Conservation (phyloP, 495 filamentous ascomycete genomes). For the Parmelia sp. region DNA sequence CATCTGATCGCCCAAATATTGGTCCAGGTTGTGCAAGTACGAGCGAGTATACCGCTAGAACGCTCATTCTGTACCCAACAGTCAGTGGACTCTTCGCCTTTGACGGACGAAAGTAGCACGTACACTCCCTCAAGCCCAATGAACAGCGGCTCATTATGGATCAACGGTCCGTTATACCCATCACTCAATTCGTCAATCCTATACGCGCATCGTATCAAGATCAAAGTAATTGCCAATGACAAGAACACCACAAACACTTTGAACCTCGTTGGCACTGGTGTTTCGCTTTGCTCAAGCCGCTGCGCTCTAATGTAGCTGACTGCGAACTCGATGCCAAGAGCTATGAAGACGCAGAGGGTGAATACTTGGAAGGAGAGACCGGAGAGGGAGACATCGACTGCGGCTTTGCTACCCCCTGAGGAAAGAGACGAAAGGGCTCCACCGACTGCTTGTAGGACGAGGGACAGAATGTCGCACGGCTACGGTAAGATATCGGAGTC, state of each 20-base stretch:
- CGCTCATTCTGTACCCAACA: slow-evolving; percentile 20
- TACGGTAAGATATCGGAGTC: background rate
- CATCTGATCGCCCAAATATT: slow-evolving; percentile 7
- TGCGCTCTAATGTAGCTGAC: slow-evolving; percentile 29
- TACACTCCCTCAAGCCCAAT: slow-evolving; percentile 46
- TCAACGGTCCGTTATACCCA: slow-evolving; percentile 38
- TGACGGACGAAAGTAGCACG: slow-evolving; percentile 17
- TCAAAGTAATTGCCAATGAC: slow-evolving; percentile 37
- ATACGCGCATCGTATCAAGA: slow-evolving; percentile 44
- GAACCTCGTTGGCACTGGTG: slow-evolving; percentile 24
- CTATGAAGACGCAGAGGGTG: slow-evolving; percentile 44
- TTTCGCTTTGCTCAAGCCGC: slow-evolving; percentile 20
- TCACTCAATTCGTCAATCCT: slow-evolving; percentile 45
- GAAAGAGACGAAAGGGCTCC: slow-evolving; percentile 39
- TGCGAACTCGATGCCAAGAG: slow-evolving; percentile 39
- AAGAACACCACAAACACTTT: slow-evolving; percentile 44
- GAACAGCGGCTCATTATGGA: slow-evolving; percentile 43
- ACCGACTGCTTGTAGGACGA: slow-evolving; percentile 48
- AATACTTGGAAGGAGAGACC: slow-evolving; percentile 43
- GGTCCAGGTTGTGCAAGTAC: slow-evolving; percentile 32
- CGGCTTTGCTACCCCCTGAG: slow-evolving; percentile 25
- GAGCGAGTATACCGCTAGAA: slow-evolving; percentile 28
- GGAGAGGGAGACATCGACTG: slow-evolving; percentile 35
- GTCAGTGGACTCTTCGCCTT: slow-evolving; percentile 8
- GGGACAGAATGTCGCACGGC: slow-evolving; percentile 43